Evolutionary conservation across 805 yeast species (phyloP), one percentile per base, ranked within the genome.

Genomic region (Zygosaccharomyces siamensis): DNA sequence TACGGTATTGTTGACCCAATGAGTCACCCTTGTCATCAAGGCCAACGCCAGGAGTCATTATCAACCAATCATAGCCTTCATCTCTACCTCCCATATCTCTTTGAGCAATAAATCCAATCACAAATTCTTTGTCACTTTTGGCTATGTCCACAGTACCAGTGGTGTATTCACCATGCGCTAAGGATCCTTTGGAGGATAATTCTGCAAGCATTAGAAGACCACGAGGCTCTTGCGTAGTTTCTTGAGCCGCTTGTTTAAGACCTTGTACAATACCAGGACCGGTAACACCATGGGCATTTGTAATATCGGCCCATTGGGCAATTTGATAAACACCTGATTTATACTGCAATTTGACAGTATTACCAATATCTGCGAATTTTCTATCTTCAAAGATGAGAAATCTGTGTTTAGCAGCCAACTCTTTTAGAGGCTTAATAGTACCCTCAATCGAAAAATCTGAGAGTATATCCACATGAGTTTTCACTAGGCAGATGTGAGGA

Each of bases 21-120:
- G 84, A 80, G 66, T 93, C 99, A 12, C 98, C 97, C 67, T 85
- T 93, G 64, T 92, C 98, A 64, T 92, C 99, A 45, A 93, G 76
- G 2, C 98, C 98, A 35, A 93, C 99, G 53, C 99, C 99, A 0
- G 99, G 99, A 0, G 99, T 92, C 93, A 93, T 84, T 50, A 90
- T 80, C 36, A 93, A 70, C 97, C 97, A 93, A 70, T 93, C 99
- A 61, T 86, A 90, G 1, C 92, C 93, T 59, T 83, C 93, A 2
- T 78, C 83, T 39, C 77, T 75, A 12, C 89, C 90, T 26, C 89
- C 89, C 87, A 90, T 86, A 50, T 83, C 83, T 62, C 79, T 78
- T 66, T 89, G 97, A 0, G 99, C 97, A 70, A 93, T 93, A 67
- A 92, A 93, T 0, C 99, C 99, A 70, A 93, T 84, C 27, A 89